These are phyloP conservation scores for Firmiana major DNA, from an alignment of 345 rosid species.

Conservation along the genomic window DNA sequence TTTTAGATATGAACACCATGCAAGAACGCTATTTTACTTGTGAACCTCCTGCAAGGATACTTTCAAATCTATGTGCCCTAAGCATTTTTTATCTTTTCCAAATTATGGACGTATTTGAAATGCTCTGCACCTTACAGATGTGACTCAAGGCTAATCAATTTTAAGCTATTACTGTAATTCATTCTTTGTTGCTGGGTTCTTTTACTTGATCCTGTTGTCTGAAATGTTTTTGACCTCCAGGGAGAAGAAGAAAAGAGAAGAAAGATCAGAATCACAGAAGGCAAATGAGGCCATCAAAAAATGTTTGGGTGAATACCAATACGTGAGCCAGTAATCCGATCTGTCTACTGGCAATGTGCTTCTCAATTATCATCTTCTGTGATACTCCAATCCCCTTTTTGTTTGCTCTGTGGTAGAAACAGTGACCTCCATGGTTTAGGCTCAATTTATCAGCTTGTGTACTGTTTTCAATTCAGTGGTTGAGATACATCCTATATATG, in stretches of 20 bases:
- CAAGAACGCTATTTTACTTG: not conserved
- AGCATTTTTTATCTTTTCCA: not conserved
- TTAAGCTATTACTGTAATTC: not conserved
- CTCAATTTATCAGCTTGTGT: slow-evolving; percentile 6
- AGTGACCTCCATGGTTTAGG: slow-evolving; percentile 7
- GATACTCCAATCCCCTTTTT: slow-evolving; percentile 20
- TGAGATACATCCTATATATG: not conserved
- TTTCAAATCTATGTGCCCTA: not conserved
- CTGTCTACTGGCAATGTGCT: not conserved
- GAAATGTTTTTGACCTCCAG: slow-evolving; percentile 33
- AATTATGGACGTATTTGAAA: not conserved
- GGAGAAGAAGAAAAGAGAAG: slow-evolving; percentile 92
- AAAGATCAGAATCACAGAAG: slow-evolving; percentile 65
- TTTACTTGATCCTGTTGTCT: not conserved
- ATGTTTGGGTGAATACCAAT: slow-evolving; percentile 54
- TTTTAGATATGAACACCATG: not conserved
- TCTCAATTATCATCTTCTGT: slow-evolving; percentile 11
- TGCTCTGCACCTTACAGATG: not conserved
- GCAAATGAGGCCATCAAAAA: slow-evolving; percentile 71
- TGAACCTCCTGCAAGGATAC: not conserved
- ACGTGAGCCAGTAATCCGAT: slow-evolving; percentile 22
- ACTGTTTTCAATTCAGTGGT: slow-evolving; percentile 8
- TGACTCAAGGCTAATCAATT: not conserved
- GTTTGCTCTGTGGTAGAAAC: slow-evolving; percentile 15
- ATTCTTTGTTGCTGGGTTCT: not conserved